These are phyloP conservation scores for Crithidia expoeki DNA, from an alignment of 208 protist species.

Conservation along the genomic window DNA sequence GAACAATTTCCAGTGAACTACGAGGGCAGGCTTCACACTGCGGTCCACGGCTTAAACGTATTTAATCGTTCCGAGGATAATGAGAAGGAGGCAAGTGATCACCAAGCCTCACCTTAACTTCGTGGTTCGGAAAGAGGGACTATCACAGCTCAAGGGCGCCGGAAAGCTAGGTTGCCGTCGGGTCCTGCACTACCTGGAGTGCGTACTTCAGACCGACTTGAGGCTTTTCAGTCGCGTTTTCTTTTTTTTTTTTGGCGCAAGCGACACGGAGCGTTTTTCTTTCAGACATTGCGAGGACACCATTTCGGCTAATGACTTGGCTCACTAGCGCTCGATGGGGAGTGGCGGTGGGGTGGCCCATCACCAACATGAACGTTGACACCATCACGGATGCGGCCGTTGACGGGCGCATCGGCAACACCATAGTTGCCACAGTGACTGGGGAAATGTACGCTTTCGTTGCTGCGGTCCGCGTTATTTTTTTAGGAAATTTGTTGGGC, in stretches of 20 bases:
- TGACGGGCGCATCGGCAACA: too few species aligned
- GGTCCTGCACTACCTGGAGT: too few species aligned
- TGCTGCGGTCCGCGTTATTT: neutral
- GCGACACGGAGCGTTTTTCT: neutral
- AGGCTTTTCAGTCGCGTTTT: too few species aligned
- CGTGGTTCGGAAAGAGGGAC: too few species aligned
- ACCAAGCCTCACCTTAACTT: too few species aligned
- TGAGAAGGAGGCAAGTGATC: neutral
- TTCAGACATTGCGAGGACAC: neutral
- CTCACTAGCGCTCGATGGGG: slow-evolving; percentile 6
- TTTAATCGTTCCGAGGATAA: slow-evolving; percentile 12
- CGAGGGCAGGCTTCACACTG: neutral
- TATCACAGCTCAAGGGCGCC: too few species aligned
- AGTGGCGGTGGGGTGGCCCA: slow-evolving; percentile 3
- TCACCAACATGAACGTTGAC: too few species aligned
- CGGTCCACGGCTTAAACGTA: slow-evolving; percentile 1
- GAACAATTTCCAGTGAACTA: neutral
- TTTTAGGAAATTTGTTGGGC: neutral
- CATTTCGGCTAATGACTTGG: neutral
- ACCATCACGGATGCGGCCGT: too few species aligned
- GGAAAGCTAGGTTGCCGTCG: too few species aligned
- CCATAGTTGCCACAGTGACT: too few species aligned
- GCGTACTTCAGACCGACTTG: too few species aligned
- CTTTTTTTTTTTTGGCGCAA: neutral
- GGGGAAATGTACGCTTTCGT: too few species aligned